These are phyloP conservation scores for Candida argentea DNA, from an alignment of 805 yeast genomes.

Conservation along the genomic window DNA sequence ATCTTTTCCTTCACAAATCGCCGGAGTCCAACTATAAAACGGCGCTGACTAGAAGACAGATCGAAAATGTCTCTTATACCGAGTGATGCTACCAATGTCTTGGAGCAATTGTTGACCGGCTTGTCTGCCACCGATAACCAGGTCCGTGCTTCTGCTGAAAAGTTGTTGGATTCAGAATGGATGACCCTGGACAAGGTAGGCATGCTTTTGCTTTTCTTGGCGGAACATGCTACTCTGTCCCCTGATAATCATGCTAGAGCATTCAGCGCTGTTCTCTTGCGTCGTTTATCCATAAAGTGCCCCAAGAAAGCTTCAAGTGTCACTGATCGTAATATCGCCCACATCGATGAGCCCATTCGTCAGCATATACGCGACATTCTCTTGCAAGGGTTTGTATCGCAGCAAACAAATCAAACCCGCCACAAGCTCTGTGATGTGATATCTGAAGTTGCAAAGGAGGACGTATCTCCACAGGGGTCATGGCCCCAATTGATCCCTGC, in stretches of 20 bases:
- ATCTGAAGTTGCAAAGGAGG: slow-evolving; percentile 77
- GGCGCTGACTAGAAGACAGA: too few relatives aligned
- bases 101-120: slow-evolving; percentile 42
- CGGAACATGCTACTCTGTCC: slow-evolving; percentile 66
- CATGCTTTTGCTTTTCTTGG: slow-evolving; percentile 62
- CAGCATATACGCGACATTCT: slow-evolving; percentile 55
- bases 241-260: slow-evolving; percentile 51
- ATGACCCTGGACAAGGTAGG: slow-evolving; percentile 56
- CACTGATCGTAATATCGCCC: slow-evolving; percentile 71
- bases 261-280: slow-evolving; percentile 78
- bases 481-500: slow-evolving; percentile 81
- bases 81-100: slow-evolving; percentile 44
- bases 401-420: slow-evolving; percentile 66
- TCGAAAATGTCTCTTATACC: slow-evolving; percentile 32
- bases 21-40: too few relatives aligned
- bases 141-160: slow-evolving; percentile 71
- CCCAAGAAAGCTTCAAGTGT: slow-evolving; percentile 58
- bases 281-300: slow-evolving; percentile 74
- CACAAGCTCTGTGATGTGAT: slow-evolving; percentile 92
- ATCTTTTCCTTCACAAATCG: too few relatives aligned
- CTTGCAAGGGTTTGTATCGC: slow-evolving; percentile 62
- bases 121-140: slow-evolving; percentile 73
- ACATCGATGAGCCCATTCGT: slow-evolving; percentile 47
- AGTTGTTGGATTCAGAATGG: slow-evolving; percentile 67
- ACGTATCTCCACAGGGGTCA: slow-evolving; percentile 37